phyloP scores from a whole-genome alignment of 75 land plant genomes.

The Pinus albicaulis region DNA sequence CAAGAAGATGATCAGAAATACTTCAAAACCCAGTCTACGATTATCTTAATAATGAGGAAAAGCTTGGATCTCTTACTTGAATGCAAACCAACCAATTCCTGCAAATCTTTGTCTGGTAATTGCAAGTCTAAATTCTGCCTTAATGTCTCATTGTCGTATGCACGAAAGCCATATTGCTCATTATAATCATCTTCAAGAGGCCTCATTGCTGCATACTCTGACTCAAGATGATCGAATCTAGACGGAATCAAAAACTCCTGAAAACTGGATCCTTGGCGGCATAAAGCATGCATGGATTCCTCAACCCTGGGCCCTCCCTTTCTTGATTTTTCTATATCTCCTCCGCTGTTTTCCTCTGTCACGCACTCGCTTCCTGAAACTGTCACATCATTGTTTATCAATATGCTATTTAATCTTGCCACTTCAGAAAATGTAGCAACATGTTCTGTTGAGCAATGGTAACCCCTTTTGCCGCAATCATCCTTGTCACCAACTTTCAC shows the following conservation, averaged over 20 bases:
- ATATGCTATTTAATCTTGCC: conserved; percentile 20
- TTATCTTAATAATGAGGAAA: conserved; percentile 27
- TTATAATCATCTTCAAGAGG: conserved; percentile 23
- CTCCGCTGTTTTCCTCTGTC: conserved; percentile 24
- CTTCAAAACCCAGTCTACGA: conserved; percentile 20
- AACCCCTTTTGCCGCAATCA: not conserved
- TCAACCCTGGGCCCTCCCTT: conserved; percentile 20
- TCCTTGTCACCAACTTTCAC: conserved; percentile 9
- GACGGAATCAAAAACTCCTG: not conserved
- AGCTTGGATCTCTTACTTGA: conserved; percentile 6
- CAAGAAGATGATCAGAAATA: conserved; percentile 36
- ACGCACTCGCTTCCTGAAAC: conserved; percentile 32
- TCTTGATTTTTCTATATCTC: conserved; percentile 31
- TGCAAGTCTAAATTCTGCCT: not conserved
- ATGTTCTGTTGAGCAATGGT: not conserved
- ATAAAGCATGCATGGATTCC: not conserved
- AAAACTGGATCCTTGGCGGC: not conserved
- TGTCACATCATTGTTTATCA: conserved; percentile 21
- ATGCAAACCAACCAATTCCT: not conserved
- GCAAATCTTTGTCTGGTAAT: not conserved
- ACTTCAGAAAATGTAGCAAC: conserved; percentile 20
- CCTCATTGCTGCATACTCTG: not conserved
- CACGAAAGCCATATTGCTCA: not conserved
- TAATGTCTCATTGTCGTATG: conserved; percentile 9
- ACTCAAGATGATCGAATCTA: not conserved